These are phyloP conservation scores for Plectosphaerella plurivora DNA, from an alignment of 2,329 filamentous ascomycete species.

Conservation along the genomic window DNA sequence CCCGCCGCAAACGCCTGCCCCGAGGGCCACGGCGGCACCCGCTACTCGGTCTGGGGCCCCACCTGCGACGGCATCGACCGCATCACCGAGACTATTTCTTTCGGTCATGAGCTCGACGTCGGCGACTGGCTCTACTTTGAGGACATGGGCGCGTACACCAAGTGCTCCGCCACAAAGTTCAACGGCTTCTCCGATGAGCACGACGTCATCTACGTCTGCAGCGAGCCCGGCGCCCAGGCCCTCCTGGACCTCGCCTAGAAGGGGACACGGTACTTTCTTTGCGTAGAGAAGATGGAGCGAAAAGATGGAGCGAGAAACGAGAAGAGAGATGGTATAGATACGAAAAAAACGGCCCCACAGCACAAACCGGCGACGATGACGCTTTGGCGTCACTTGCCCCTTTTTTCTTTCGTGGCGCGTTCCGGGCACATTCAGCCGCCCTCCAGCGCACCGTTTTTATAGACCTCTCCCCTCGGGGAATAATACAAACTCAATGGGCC, in stretches of 20 bases:
- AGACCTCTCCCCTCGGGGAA: background rate
- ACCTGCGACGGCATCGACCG: conserved; percentile 98
- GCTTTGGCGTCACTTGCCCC: background rate
- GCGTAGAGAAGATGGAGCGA: background rate
- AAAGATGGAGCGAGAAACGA: background rate
- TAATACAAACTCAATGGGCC: background rate
- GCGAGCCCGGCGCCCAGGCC: conserved; percentile 80
- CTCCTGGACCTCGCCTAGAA: conserved; percentile 43
- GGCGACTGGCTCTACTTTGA: conserved; percentile 99
- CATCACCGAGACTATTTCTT: conserved; percentile 76
- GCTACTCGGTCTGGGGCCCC: conserved; percentile 97
- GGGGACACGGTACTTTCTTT: background rate
- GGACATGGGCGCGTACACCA: conserved; percentile 98
- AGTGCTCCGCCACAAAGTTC: conserved; percentile 95
- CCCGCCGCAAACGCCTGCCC: conserved; percentile 41
- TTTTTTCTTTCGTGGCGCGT: background rate
- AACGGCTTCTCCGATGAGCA: conserved; percentile 94
- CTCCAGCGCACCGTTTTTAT: background rate
- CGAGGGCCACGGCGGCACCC: conserved; percentile 51
- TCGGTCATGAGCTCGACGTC: conserved; percentile 75
- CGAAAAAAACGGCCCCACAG: conserved; percentile 2
- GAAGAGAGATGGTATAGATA: background rate
- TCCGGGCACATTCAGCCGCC: background rate
- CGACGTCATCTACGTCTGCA: conserved; percentile 91
- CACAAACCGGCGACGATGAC: background rate